Conservation (phyloP, 2,329 filamentous ascomycete species). For the Diaporthe ilicicola region DNA sequence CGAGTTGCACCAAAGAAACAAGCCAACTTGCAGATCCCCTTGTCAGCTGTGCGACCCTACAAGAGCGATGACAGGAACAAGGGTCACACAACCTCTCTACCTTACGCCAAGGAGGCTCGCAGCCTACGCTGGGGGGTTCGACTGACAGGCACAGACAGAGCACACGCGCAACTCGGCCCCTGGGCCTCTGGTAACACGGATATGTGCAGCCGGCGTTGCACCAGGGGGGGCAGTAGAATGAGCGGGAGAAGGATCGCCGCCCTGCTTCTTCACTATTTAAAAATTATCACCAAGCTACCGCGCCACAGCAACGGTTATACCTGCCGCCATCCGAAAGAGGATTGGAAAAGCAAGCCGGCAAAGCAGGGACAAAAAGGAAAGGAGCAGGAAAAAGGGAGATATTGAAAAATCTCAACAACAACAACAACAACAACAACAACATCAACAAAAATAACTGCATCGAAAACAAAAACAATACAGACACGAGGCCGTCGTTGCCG, state of each 20-base stretch:
- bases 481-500: not conserved
- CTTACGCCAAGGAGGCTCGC: conserved; percentile 18
- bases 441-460: not conserved
- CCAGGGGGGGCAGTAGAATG: not conserved
- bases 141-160: conserved; percentile 10
- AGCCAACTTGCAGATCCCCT: conserved; percentile 12
- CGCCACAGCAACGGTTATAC: conserved; percentile 22
- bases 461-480: not conserved
- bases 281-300: conserved; percentile 15
- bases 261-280: conserved; percentile 2
- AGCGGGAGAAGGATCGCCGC: conserved; percentile 10
- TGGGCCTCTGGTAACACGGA: conserved; percentile 4
- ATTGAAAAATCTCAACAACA: too few species aligned
- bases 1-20: conserved; percentile 12
- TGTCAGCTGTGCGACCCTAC: conserved; percentile 22
- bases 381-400: not conserved
- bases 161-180: not conserved
- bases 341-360: not conserved
- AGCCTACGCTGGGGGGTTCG: not conserved
- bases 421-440: not conserved
- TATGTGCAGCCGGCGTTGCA: conserved; percentile 26
- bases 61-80: conserved; percentile 2
- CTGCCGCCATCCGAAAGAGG: conserved; percentile 15
- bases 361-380: not conserved
- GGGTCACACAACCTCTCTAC: not conserved